Evolutionary conservation across 164 flowering plant species (phyloP).

Genomic region (Chimonanthus salicifolius): DNA sequence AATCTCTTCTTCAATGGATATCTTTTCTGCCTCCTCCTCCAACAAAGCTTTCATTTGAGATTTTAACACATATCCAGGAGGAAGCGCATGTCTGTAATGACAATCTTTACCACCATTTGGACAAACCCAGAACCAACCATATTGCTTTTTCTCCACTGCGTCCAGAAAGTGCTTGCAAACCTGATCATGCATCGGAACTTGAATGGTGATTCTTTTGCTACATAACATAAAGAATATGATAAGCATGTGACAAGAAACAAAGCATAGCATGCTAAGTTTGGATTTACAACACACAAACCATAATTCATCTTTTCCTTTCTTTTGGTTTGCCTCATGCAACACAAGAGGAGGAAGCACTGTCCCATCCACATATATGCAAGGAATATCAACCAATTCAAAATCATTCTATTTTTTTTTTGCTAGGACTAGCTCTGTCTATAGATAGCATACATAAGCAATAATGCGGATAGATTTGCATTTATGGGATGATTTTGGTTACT

Average conservation of each 20-base stretch:
- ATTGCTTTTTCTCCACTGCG: slow-evolving; percentile 97
- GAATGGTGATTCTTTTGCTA: not conserved
- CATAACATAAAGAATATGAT: not conserved
- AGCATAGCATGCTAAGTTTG: not conserved
- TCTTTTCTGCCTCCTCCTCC: slow-evolving; percentile 77
- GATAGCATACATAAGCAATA: not conserved
- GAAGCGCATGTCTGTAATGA: slow-evolving; percentile 95
- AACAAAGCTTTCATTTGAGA: slow-evolving; percentile 97
- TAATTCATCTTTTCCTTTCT: not conserved
- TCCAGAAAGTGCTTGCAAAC: slow-evolving; percentile 92
- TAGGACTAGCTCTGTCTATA: not conserved
- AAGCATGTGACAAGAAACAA: not conserved
- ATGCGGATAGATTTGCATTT: not conserved
- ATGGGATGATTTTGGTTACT: not conserved
- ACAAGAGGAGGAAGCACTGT: not conserved
- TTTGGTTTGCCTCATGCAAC: not conserved
- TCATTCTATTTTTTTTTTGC: not conserved
- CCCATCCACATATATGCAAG: not conserved
- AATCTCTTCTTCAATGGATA: slow-evolving; percentile 90
- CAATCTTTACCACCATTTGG: slow-evolving; percentile 93
- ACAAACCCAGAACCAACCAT: slow-evolving; percentile 99
- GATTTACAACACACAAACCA: not conserved
- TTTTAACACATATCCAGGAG: slow-evolving; percentile 88
- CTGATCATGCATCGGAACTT: slow-evolving; percentile 26
- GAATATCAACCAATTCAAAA: not conserved